phyloP scores from a whole-genome alignment of 2,329 filamentous ascomycete species.

The Spiromastix sp. region DNA sequence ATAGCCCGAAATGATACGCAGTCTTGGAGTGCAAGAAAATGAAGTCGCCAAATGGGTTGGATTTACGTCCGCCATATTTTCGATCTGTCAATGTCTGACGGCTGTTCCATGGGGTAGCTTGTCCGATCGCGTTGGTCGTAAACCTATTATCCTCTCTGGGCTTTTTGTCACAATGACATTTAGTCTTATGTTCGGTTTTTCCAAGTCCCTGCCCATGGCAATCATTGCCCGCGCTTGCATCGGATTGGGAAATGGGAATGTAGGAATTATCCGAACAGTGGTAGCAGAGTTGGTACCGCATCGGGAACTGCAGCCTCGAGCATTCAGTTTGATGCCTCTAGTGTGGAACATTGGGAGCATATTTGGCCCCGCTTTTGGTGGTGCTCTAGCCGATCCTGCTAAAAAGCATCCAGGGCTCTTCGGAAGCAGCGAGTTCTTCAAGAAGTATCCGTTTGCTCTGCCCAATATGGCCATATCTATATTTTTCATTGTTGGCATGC shows the following conservation, averaged over 20 bases:
- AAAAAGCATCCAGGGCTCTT: slow-evolving; percentile 64
- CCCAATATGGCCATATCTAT: slow-evolving; percentile 70
- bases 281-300: slow-evolving; percentile 89
- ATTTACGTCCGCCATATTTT: slow-evolving; percentile 61
- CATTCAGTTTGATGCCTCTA: slow-evolving; percentile 88
- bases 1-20: slow-evolving; percentile 71
- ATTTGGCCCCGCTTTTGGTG: slow-evolving; percentile 79
- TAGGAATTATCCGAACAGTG: slow-evolving; percentile 85
- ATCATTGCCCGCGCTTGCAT: slow-evolving; percentile 67
- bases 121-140: slow-evolving; percentile 71
- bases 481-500: slow-evolving; percentile 69
- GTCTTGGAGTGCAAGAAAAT: slow-evolving; percentile 57
- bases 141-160: slow-evolving; percentile 66
- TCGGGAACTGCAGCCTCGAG: slow-evolving; percentile 73
- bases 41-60: slow-evolving; percentile 75
- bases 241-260: slow-evolving; percentile 80
- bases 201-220: slow-evolving; percentile 67
- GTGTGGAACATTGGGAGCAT: slow-evolving; percentile 82
- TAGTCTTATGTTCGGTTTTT: slow-evolving; percentile 75
- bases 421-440: slow-evolving; percentile 56
- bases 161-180: slow-evolving; percentile 70
- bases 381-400: slow-evolving; percentile 71
- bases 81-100: slow-evolving; percentile 59
- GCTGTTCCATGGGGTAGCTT: slow-evolving; percentile 66
- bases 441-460: slow-evolving; percentile 67